phyloP scores from a whole-genome alignment of 768 basidiomycete species.

The Amanita phalloides region DNA sequence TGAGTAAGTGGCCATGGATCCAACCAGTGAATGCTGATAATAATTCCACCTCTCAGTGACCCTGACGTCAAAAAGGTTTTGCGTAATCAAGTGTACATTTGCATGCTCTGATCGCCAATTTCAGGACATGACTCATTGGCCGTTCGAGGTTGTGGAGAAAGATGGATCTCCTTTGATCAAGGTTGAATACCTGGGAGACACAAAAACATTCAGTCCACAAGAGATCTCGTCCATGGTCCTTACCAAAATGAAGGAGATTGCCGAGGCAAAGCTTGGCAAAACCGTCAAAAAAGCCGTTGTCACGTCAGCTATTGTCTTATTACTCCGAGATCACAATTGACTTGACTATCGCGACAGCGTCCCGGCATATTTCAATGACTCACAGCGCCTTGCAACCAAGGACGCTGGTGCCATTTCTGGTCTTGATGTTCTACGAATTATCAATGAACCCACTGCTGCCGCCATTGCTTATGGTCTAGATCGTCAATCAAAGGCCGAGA shows the following conservation, averaged over 20 bases:
- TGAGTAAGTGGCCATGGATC: slow-evolving; percentile 45
- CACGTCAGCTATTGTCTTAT: slow-evolving; percentile 50
- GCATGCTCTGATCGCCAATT: slow-evolving; percentile 7
- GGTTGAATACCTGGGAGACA: slow-evolving; percentile 90
- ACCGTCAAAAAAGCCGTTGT: slow-evolving; percentile 98
- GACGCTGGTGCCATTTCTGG: slow-evolving; percentile 98
- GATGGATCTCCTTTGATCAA: slow-evolving; percentile 96
- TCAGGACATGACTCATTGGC: slow-evolving; percentile 95
- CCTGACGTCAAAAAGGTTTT: slow-evolving; percentile 85
- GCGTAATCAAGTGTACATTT: slow-evolving; percentile 7
- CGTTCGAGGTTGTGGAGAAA: slow-evolving; percentile 93
- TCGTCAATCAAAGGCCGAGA: slow-evolving; percentile 88
- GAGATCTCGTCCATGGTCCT: slow-evolving; percentile 99
- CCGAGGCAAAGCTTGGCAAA: slow-evolving; percentile 98
- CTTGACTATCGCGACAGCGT: slow-evolving; percentile 37
- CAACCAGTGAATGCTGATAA: slow-evolving; percentile 5
- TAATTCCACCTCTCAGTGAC: slow-evolving; percentile 38
- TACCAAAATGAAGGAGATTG: slow-evolving; percentile 99
- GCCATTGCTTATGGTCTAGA: slow-evolving; percentile 99
- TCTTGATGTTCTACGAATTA: slow-evolving; percentile 99
- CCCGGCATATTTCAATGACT: slow-evolving; percentile 99
- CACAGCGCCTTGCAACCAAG: slow-evolving; percentile 97
- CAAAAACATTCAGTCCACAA: slow-evolving; percentile 94
- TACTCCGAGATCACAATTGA: slow-evolving; percentile 1
- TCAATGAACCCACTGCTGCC: slow-evolving; percentile 99